A percentile compares a stretch with the other conserved stretches of the same genome.
These are phyloP conservation scores for Fusarium transvaalense DNA, from an alignment of 2,329 filamentous ascomycete genomes.

Conservation along the genomic window DNA sequence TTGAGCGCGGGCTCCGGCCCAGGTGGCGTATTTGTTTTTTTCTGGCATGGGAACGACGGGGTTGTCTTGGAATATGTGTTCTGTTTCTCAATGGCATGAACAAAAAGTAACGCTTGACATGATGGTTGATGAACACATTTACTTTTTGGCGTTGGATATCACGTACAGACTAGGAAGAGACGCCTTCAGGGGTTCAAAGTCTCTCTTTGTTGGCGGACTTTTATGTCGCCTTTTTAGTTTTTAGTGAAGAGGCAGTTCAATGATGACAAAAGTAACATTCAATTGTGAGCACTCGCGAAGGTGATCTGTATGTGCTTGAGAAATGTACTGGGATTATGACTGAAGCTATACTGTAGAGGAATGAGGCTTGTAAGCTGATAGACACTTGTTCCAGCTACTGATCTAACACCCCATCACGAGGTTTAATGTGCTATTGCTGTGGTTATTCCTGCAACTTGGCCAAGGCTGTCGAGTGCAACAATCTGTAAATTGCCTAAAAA, in stretches of 20 bases:
- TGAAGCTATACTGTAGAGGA: background rate
- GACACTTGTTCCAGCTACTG: background rate
- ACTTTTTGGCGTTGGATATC: constrained; percentile 41
- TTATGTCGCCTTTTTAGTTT: constrained; percentile 20
- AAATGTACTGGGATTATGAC: background rate
- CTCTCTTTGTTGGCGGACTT: constrained; percentile 16
- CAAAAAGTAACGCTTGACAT: constrained; percentile 44
- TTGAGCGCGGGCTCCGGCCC: constrained; percentile 40
- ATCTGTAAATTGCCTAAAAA: background rate
- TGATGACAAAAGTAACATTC: constrained; percentile 33
- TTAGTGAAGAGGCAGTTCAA: constrained; percentile 20
- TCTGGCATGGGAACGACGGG: constrained; percentile 22
- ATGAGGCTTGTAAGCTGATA: background rate
- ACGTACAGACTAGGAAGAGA: constrained; percentile 20
- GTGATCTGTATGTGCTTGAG: background rate
- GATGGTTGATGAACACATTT: constrained; percentile 45
- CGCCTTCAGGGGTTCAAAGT: constrained; percentile 20
- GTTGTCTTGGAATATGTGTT: constrained; percentile 17
- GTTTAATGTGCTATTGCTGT: background rate
- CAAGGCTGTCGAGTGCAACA: background rate
- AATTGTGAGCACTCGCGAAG: background rate
- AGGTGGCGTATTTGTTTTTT: constrained; percentile 36
- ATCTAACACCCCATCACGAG: background rate
- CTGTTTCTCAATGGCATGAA: constrained; percentile 26
- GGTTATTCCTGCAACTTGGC: background rate